These are phyloP conservation scores for Mesembryanthemum crystallinum DNA, from an alignment of 148 eudicot species.

Conservation along the genomic window DNA sequence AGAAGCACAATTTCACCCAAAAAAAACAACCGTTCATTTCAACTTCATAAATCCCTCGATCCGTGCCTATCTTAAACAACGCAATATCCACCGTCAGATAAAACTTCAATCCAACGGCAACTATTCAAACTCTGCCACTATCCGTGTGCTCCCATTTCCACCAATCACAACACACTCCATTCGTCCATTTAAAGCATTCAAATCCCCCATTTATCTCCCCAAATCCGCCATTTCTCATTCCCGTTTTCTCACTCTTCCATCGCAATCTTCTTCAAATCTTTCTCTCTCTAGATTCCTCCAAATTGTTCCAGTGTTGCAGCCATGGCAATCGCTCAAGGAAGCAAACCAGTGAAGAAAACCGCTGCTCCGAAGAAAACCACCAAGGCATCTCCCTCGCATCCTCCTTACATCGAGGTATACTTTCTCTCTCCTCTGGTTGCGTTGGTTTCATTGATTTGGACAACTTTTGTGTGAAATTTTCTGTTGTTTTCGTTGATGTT, in stretches of 20 bases:
- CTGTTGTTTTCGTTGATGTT: background rate
- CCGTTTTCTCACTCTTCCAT: background rate
- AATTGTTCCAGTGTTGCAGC: background rate
- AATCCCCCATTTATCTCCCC: background rate
- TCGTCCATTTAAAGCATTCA: conserved; percentile 19
- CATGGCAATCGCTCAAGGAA: conserved; percentile 26
- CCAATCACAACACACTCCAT: conserved; percentile 11
- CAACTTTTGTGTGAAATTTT: too few species aligned
- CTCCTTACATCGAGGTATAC: conserved; percentile 39
- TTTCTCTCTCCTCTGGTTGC: background rate
- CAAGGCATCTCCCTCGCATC: conserved; percentile 37
- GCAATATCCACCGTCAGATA: conserved; percentile 2
- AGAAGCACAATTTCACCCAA: background rate
- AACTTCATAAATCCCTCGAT: background rate
- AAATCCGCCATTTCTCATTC: background rate
- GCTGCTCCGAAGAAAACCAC: conserved; percentile 38
- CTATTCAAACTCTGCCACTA: background rate
- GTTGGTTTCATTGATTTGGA: background rate
- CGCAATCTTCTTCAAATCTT: background rate
- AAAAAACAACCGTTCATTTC: background rate
- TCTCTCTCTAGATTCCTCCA: background rate
- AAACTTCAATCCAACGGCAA: background rate
- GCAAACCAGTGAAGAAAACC: conserved; percentile 29
- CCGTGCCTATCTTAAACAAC: conserved; percentile 14
- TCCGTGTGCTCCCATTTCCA: conserved; percentile 11